Percentiles rank a stretch among this genome's conserved stretches.
Evolutionary conservation across 2,329 filamentous ascomycete genomes (phyloP).

Genomic region (Penicillium griseofulvum): DNA sequence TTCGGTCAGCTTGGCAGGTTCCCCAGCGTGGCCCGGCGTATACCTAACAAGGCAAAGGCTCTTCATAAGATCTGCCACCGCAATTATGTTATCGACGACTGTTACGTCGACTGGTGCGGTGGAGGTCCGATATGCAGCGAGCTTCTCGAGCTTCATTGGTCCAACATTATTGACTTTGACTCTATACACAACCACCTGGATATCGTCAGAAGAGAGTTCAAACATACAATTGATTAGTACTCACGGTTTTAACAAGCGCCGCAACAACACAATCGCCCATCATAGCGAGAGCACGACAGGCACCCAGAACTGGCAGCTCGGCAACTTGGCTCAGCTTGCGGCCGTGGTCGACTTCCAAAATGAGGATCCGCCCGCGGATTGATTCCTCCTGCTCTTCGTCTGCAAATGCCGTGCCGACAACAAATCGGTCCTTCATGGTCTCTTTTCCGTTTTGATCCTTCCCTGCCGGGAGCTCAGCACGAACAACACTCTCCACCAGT

Average conservation of each 20-base stretch:
- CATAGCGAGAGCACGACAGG: slow-evolving; percentile 74
- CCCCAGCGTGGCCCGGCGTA: slow-evolving; percentile 54
- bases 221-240: slow-evolving; percentile 17
- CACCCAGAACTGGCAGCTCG: slow-evolving; percentile 69
- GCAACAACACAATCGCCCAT: slow-evolving; percentile 77
- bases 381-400: slow-evolving; percentile 57
- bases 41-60: slow-evolving; percentile 78
- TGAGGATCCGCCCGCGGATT: slow-evolving; percentile 72
- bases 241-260: slow-evolving; percentile 82
- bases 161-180: slow-evolving; percentile 41
- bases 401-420: slow-evolving; percentile 85
- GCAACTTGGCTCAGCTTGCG: slow-evolving; percentile 70
- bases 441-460: slow-evolving; percentile 56
- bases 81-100: slow-evolving; percentile 71
- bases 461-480: slow-evolving; percentile 66
- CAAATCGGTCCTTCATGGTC: slow-evolving; percentile 65
- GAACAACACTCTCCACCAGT: slow-evolving; percentile 79
- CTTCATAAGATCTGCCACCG: slow-evolving; percentile 91
- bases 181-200: slow-evolving; percentile 58
- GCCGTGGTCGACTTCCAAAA: slow-evolving; percentile 73
- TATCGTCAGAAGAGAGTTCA: slow-evolving; percentile 14
- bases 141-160: slow-evolving; percentile 59
- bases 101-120: slow-evolving; percentile 81
- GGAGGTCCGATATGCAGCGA: slow-evolving; percentile 74
- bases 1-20: slow-evolving; percentile 66